Base-by-base conservation (phyloP, 2,329 filamentous ascomycete genomes). In the Sporothrix phasma region DNA sequence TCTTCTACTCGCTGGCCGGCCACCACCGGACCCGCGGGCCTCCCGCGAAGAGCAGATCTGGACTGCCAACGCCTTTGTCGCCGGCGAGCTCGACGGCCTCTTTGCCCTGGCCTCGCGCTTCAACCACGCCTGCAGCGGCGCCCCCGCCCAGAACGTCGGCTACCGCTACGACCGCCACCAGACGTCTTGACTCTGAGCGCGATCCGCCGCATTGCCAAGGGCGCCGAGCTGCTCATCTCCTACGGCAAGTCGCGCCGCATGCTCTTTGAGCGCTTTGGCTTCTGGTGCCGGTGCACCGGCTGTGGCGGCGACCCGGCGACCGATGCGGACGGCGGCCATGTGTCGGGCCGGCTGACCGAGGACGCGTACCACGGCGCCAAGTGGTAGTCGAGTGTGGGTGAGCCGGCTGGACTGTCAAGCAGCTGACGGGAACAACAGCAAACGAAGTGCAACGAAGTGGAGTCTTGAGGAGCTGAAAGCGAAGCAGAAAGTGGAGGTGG, bases 111-210 rank as follows among this genome's bases (percentile, higher is more conserved):
- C 79, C 0, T 79, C 82, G 0, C 76, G 83, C 2, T 85, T 86
- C 72, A 86, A 86, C 69, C 84, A 86, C 69, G 78, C 82, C 0
- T 86, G 84, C 69, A 65, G 68, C 37, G 15, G 7, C 4, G 45
- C 56, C 1, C 74, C 76, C 0, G 70, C 68, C 3, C 70, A 76
- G 62, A 82, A 78, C 49, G 69, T 83, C 29, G 67, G 72, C 1
- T 85, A 80, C 68, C 67, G 54, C 0, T 83, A 77, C 67, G 75
- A 81, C 60, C 5, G 59, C 0, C 46, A 63, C 0, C 64, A 67
- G 67, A 72, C 6, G 70, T 73, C 3, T 76, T 86, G 39, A 71
- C 74, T 0, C 74, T 85, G 65, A 73, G 71, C 1, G 73, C 79
- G 2, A 22, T 62, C 17, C 29, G 26, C 29, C 45, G 13, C 15